Conservation (phyloP, 371 early-diverging fungal genomes). For the Mortierella sp. region DNA sequence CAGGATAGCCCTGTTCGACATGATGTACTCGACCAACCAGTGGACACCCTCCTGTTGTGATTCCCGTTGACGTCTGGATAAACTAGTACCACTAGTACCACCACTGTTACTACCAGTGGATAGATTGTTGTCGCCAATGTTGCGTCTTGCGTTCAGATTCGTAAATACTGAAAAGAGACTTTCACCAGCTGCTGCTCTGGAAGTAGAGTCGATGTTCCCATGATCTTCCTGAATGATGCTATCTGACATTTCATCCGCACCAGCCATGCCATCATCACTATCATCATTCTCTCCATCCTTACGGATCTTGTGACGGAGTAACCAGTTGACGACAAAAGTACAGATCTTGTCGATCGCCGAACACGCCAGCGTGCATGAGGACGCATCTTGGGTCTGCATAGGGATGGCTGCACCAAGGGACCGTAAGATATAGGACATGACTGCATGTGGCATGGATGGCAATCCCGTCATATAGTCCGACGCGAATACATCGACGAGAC, state of each 20-base stretch:
- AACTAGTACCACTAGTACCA: background rate
- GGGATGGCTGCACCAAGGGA: slow-evolving; percentile 69
- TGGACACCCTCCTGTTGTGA: slow-evolving; percentile 48
- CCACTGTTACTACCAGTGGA: slow-evolving; percentile 12
- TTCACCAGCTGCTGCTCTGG: background rate
- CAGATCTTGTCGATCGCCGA: slow-evolving; percentile 78
- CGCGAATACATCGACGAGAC: slow-evolving; percentile 72
- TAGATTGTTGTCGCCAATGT: too few species aligned
- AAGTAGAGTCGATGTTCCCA: background rate
- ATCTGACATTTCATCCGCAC: slow-evolving; percentile 31
- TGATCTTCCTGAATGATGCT: background rate
- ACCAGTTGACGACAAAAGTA: slow-evolving; percentile 77
- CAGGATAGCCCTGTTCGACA: slow-evolving; percentile 67
- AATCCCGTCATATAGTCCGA: slow-evolving; percentile 73
- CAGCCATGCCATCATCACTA: slow-evolving; percentile 7
- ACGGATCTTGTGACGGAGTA: slow-evolving; percentile 57
- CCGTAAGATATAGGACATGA: slow-evolving; percentile 70
- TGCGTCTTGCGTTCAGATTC: too few species aligned
- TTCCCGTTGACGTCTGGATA: slow-evolving; percentile 7
- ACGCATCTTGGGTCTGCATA: slow-evolving; percentile 59
- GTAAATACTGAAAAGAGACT: background rate
- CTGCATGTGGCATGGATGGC: slow-evolving; percentile 62
- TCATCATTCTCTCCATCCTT: background rate
- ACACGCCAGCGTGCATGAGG: slow-evolving; percentile 76
- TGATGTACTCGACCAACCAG: slow-evolving; percentile 66